These are phyloP conservation scores for Coffea humblotiana DNA, from an alignment of 305 asterid species.

Conservation along the genomic window DNA sequence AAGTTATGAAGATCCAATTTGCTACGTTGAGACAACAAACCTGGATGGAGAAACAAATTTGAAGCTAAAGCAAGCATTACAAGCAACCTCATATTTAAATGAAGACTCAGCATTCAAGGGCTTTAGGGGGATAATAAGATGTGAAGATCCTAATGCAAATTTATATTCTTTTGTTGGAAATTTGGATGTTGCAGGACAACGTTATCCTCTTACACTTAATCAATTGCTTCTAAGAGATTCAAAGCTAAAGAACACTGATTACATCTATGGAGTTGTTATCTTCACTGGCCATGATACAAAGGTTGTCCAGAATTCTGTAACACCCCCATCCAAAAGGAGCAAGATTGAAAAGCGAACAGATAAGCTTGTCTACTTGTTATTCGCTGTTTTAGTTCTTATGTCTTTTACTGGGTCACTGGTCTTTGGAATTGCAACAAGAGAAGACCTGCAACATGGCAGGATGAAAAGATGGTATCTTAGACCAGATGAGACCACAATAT, in stretches of 20 bases:
- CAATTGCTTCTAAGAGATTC: conserved; percentile 74
- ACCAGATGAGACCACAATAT: conserved; percentile 24
- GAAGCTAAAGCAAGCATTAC: conserved; percentile 21
- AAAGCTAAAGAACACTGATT: conserved; percentile 72
- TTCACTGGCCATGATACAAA: conserved; percentile 77
- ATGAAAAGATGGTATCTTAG: conserved; percentile 31
- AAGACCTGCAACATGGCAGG: conserved; percentile 37
- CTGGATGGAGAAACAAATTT: conserved; percentile 72
- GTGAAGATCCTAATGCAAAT: conserved; percentile 24
- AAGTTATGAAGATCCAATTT: conserved; percentile 86
- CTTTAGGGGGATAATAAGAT: conserved; percentile 16
- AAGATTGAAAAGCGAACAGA: conserved; percentile 71
- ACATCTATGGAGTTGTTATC: conserved; percentile 57
- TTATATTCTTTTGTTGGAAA: conserved; percentile 20
- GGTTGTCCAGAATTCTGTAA: conserved; percentile 58
- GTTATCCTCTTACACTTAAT: conserved; percentile 39
- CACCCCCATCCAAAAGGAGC: conserved; percentile 76
- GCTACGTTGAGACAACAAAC: conserved; percentile 93
- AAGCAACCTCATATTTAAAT: conserved; percentile 12
- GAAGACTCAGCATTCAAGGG: conserved; percentile 13
- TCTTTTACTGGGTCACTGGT: conserved; percentile 54
- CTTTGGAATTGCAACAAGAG: conserved; percentile 25
- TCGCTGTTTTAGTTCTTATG: conserved; percentile 44
- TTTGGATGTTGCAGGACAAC: conserved; percentile 12
- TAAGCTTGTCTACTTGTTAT: conserved; percentile 58